phyloP scores from a whole-genome alignment of 1,284 basidiomycete genomes.

The Microbotryum silenes-acaulis region DNA sequence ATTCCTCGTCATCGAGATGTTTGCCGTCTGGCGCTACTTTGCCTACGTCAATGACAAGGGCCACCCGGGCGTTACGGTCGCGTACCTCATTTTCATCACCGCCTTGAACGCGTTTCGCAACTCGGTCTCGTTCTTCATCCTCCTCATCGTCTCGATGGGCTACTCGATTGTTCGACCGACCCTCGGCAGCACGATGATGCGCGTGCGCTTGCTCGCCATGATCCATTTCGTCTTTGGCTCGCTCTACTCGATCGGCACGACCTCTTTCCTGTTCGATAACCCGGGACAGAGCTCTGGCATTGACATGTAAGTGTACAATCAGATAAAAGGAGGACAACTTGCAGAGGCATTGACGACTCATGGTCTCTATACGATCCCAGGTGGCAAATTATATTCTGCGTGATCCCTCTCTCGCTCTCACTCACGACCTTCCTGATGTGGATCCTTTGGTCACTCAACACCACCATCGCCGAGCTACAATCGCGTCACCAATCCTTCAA shows the following conservation, averaged over 20 bases:
- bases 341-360: too few relatives aligned
- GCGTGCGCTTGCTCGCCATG: constrained; percentile 64
- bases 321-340: too few relatives aligned
- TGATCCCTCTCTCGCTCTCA: constrained; percentile 88
- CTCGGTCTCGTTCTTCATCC: constrained; percentile 87
- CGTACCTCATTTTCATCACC: constrained; percentile 80
- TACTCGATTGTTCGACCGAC: constrained; percentile 44
- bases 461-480: constrained; percentile 71
- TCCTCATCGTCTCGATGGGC: constrained; percentile 63
- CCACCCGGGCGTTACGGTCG: constrained; percentile 50
- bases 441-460: constrained; percentile 50
- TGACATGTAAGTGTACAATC: too few relatives aligned
- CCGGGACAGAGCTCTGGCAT: too few relatives aligned
- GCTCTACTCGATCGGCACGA: constrained; percentile 78
- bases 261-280: constrained; percentile 48
- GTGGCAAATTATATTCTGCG: constrained; percentile 58
- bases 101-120: constrained; percentile 90
- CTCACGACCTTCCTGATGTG: constrained; percentile 88
- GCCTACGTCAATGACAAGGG: constrained; percentile 85
- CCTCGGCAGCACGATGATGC: constrained; percentile 68
- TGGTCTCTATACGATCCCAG: constrained; percentile 53
- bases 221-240: constrained; percentile 89
- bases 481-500: constrained; percentile 82
- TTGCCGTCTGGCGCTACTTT: constrained; percentile 81
- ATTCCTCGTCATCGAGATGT: constrained; percentile 87